Conservation (phyloP, 2,329 filamentous ascomycete species). For the Fusarium newnesense region DNA sequence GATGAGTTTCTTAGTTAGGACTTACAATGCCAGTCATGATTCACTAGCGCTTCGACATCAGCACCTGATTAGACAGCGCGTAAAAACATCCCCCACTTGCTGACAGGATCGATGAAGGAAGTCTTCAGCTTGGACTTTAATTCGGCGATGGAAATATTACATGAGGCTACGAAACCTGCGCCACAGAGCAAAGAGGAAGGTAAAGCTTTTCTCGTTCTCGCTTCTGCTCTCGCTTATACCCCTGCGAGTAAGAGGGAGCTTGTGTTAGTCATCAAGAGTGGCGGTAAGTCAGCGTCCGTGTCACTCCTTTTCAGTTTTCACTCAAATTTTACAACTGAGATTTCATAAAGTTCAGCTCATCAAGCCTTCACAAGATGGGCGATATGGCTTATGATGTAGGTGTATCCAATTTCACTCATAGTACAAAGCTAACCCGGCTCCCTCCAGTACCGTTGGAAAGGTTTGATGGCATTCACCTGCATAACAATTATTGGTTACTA, state of each 20-base stretch:
- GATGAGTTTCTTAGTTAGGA: no score
- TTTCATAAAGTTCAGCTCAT: accelerated
- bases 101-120: no score
- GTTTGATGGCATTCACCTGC: accelerated
- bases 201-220: not conserved
- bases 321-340: not conserved
- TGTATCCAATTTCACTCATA: accelerated
- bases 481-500: not conserved
- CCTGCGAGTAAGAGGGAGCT: not conserved
- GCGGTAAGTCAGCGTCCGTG: not conserved
- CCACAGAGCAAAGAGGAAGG: not conserved
- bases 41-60: no score
- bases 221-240: not conserved
- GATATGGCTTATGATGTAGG: not conserved
- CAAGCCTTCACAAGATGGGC: not conserved
- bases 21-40: no score
- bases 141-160: no score
- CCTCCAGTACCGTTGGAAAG: not conserved
- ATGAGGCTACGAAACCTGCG: not conserved
- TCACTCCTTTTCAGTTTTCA: not conserved
- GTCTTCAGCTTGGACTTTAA: no score
- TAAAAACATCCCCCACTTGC: no score
- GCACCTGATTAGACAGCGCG: no score
- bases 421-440: not conserved
- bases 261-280: not conserved